Conservation (phyloP, 352 stramenopile genomes). For the Phytophthora palmivora region DNA sequence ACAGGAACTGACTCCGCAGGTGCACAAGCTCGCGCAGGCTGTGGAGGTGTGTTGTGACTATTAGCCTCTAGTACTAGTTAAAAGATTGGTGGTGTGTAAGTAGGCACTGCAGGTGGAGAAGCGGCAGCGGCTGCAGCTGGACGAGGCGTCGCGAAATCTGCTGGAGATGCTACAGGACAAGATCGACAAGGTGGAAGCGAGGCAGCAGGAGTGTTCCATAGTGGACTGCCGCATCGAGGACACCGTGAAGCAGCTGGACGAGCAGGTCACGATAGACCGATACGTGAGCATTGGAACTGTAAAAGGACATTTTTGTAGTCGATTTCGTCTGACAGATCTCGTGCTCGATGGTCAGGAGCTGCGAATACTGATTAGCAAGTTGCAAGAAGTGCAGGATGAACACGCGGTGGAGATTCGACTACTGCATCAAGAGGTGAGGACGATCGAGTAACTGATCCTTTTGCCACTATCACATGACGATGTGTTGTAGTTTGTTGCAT, state of each 20-base stretch:
- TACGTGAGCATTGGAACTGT: conserved; percentile 35
- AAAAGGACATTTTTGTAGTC: neutral
- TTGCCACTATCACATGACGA: neutral
- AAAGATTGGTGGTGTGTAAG: neutral
- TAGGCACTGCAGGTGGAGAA: conserved; percentile 70
- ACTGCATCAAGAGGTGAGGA: conserved; percentile 50
- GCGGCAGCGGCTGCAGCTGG: conserved; percentile 57
- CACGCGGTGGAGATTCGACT: conserved; percentile 52
- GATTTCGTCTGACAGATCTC: conserved; percentile 14
- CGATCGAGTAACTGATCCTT: neutral
- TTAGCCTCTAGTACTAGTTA: neutral
- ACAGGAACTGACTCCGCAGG: conserved; percentile 53
- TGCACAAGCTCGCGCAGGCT: conserved; percentile 52
- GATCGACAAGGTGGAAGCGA: conserved; percentile 48
- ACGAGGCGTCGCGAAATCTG: conserved; percentile 65
- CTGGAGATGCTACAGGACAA: conserved; percentile 63
- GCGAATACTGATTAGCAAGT: conserved; percentile 42
- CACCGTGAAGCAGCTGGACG: conserved; percentile 35
- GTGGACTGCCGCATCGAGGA: conserved; percentile 44
- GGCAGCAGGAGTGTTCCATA: conserved; percentile 35
- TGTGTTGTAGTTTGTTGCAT: conserved; percentile 29
- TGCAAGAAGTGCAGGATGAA: conserved; percentile 57
- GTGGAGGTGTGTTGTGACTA: conserved; percentile 46
- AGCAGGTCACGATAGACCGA: conserved; percentile 43
- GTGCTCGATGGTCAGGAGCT: conserved; percentile 43